Evolutionary conservation across 2,329 filamentous ascomycete species (phyloP).

Genomic region (Trichoderma lentiforme): DNA sequence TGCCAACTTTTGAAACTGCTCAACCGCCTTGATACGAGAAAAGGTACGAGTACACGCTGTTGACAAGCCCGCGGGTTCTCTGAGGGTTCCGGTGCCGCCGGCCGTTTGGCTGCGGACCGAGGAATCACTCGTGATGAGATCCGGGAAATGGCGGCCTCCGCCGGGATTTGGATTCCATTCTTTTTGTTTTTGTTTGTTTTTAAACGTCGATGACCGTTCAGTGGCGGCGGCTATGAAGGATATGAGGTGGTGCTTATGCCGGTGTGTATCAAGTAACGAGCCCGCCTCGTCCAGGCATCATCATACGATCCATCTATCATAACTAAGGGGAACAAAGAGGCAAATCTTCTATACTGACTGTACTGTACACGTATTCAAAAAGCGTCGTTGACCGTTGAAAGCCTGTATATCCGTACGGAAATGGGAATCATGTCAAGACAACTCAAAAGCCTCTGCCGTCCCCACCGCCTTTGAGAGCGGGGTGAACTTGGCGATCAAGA

Average conservation of each 20-base stretch:
- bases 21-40: background rate
- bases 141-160: slow-evolving; percentile 11
- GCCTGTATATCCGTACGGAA: background rate
- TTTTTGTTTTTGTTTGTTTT: background rate
- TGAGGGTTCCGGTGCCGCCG: background rate
- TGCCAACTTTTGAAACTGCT: background rate
- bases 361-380: background rate
- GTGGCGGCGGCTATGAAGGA: background rate
- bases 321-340: background rate
- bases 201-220: background rate
- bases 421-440: background rate
- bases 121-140: background rate
- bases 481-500: slow-evolving; percentile 17
- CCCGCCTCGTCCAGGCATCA: background rate
- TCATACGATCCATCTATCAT: background rate
- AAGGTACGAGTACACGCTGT: background rate
- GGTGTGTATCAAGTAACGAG: background rate
- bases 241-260: background rate
- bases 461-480: background rate
- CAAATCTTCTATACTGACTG: background rate
- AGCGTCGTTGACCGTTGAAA: background rate
- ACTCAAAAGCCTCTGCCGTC: background rate
- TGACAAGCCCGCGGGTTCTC: background rate
- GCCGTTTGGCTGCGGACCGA: background rate
- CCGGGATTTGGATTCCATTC: background rate